phyloP scores from a whole-genome alignment of 768 basidiomycete species.

The Calocybe cyanea region DNA sequence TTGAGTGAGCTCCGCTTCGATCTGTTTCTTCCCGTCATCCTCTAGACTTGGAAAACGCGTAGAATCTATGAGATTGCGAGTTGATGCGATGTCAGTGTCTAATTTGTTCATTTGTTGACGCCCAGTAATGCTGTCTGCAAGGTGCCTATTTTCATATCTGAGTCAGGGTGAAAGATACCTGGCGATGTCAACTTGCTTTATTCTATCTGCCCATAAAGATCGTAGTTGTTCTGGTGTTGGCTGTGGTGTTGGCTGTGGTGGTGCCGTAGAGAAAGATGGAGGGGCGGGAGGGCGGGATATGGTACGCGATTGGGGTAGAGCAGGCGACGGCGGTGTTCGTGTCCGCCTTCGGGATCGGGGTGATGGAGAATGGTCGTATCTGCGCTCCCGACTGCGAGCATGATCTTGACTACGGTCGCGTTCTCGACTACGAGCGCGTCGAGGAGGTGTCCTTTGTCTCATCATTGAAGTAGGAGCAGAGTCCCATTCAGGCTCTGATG shows the following conservation, averaged over 20 bases:
- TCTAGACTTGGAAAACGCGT: constrained; percentile 10
- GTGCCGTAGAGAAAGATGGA: constrained; percentile 11
- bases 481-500: constrained; percentile 23
- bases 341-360: neutral
- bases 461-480: constrained; percentile 4
- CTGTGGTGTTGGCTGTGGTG: constrained; percentile 8
- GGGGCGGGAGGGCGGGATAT: constrained; percentile 12
- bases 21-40: constrained; percentile 13
- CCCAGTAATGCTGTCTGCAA: constrained; percentile 8
- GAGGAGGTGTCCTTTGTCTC: neutral
- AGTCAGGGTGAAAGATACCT: neutral
- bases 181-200: constrained; percentile 16
- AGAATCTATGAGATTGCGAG: constrained; percentile 14
- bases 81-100: constrained; percentile 15
- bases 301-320: neutral
- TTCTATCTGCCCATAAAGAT: constrained; percentile 20
- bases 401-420: neutral
- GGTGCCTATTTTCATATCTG: constrained; percentile 5
- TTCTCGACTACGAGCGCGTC: neutral
- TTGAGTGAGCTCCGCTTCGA: constrained; percentile 12
- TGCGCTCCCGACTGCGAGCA: neutral
- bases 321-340: neutral
- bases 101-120: constrained; percentile 13
- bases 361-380: neutral
- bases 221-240: constrained; percentile 16